Base-by-base conservation (phyloP, 148 eudicot genomes). In the Rhododendron molle region DNA sequence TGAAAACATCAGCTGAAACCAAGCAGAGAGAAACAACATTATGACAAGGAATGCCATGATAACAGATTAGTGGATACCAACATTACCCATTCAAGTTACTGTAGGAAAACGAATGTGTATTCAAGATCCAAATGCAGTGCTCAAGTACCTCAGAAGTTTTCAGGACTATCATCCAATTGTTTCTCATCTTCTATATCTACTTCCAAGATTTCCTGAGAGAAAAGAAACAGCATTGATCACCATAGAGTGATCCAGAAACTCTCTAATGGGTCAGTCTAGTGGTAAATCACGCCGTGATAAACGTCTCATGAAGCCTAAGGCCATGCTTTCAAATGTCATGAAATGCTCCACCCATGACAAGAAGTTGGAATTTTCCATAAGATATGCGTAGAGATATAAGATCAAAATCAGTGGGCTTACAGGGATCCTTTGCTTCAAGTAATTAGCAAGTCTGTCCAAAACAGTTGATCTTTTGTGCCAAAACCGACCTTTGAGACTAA, bases 151-250 rank as follows among this genome's bases (percentile, higher is more conserved):
- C 82, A 94, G 46, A 95, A 96, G 85, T 88, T 95, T 23, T 88
- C 98, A 80, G 99, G 98, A 85, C 99, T 96, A 30, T 96, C 99
- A 91, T 96, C 98, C 89, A 96, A 83, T 60, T 94, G 97, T 73
- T 93, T 95, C 92, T 93, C 95, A 89, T 96, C 98, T 90, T 96
- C 99, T 69, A 96, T 96, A 78, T 96, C 98, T 83, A 96, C 99
- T 92, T 95, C 98, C 85, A 96, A 80, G 79, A 95, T 95, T 89
- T 96, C 92, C 94, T 90, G 85, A 49, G 15, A 47, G 14, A 77
- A n/a, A 82, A 28, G 65, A 77, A 44, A 62, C 46, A 81, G 12
- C 47, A 30, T 7, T 32, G 14, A 76, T 52, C 26, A 56, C 18
- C 20, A 81, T n/a, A 49, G n/a, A 46, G 43, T 38, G 0, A 28